A percentile compares a stretch with the other conserved stretches of the same genome.
Conservation (phyloP, 768 basidiomycete genomes). For the Lanmaoa rubissima region DNA sequence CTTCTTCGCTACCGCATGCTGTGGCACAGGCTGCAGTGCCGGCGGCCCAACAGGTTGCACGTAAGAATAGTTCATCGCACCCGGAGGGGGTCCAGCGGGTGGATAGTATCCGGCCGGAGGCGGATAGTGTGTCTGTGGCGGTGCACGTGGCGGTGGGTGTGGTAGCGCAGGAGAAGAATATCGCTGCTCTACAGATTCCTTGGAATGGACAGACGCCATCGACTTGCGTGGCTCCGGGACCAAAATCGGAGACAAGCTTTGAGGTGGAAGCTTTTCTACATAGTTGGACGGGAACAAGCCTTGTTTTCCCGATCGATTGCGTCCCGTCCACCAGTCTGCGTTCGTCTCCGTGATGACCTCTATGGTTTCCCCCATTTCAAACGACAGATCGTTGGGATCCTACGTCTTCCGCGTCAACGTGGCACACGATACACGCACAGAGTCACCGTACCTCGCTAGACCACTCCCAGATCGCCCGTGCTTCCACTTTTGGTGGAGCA, state of each 20-base stretch:
- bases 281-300: conserved; percentile 81
- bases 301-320: conserved; percentile 51
- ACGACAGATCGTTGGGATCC: conserved; percentile 78
- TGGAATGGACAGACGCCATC: conserved; percentile 4
- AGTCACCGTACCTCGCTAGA: conserved; percentile 24
- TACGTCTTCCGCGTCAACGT: conserved; percentile 28
- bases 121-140: conserved; percentile 18
- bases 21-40: conserved; percentile 35
- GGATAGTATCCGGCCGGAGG: conserved; percentile 18
- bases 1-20: conserved; percentile 34
- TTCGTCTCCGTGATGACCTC: conserved; percentile 84
- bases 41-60: conserved; percentile 35
- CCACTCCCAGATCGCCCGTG: conserved; percentile 32
- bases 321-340: conserved; percentile 89
- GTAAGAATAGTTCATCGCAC: conserved; percentile 14
- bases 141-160: conserved; percentile 11
- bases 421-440: neutral
- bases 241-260: conserved; percentile 19
- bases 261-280: conserved; percentile 54
- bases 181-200: conserved; percentile 10
- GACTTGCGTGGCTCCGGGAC: conserved; percentile 25
- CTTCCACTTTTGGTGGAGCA: conserved; percentile 23
- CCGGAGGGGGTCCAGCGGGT: conserved; percentile 14
- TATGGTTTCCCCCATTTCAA: conserved; percentile 72
- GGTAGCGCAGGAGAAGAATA: conserved; percentile 19